Base-by-base conservation (phyloP, 257 asterid species). In the Eustoma russellianum region DNA sequence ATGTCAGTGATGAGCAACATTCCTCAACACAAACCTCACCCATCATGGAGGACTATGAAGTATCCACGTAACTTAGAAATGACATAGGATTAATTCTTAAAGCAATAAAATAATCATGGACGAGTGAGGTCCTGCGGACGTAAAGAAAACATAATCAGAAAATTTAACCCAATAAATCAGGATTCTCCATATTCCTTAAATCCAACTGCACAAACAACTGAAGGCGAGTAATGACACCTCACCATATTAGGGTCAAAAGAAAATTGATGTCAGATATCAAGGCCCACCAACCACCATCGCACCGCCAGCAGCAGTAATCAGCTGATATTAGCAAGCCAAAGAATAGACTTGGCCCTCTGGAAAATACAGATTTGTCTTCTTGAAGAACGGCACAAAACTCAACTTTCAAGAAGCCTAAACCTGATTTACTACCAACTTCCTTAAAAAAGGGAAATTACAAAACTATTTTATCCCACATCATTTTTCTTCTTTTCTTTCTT, bases 211-310 rank as follows among this genome's bases (percentile, higher is more conserved):
- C 2, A 24, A 24, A 24, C 30, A 24, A 24, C 62, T 69, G 50
- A 54, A 73, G 69, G 74, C 67, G 77, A 78, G 83, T 66, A 70
- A 71, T 49, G 59, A 71, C 88, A 73, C 88, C 90, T 78, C 94
- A 87, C 89, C 86, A 54, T 64, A 62, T 74, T 69, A 66, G 73
- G 78, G 76, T 70, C 65, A 60, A 61, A 70, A 61, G n/a, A n/a
- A 75, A 76, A 77, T 63, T 81, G 73, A 66, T 65, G 65, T 64
- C 80, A 68, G 70, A 70, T 57, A 71, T 34, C 55, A 69, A 69
- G 13, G 63, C 60, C 79, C 77, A 59, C 72, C 77, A 73, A 46
- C 84, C 61, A 53, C 65, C 74, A 69, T 76, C 93, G 64, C 74
- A 73, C 68, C 63, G 70, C 76, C 59, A 67, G 71, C 71, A 59